phyloP scores from a whole-genome alignment of 208 protist genomes.

The Trypanosoma vivax region DNA sequence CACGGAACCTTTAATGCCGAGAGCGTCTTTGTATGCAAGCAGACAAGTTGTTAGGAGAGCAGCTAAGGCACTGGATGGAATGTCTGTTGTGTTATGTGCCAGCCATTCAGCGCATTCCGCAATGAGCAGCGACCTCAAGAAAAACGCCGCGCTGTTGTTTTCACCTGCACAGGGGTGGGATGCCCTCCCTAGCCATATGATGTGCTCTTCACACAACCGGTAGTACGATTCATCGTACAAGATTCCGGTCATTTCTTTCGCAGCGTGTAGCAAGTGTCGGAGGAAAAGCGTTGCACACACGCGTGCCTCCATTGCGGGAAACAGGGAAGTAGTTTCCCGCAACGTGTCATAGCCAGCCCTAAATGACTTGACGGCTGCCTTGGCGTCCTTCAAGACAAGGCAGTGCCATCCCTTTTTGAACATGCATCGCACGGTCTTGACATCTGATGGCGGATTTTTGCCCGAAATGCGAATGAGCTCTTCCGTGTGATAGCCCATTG shows the following conservation, averaged over 20 bases:
- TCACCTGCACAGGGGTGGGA: constrained; percentile 21
- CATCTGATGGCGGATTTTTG: constrained; percentile 3
- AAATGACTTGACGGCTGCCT: constrained; percentile 32
- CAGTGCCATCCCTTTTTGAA: constrained; percentile 68
- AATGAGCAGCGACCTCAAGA: constrained; percentile 32
- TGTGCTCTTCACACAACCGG: constrained; percentile 29
- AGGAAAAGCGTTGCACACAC: constrained; percentile 46
- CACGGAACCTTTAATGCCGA: constrained; percentile 20
- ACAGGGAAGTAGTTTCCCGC: constrained; percentile 23
- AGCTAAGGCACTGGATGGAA: constrained; percentile 9
- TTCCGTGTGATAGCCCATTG: constrained; percentile 20
- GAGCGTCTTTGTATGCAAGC: constrained; percentile 27
- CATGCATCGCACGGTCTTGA: constrained; percentile 15
- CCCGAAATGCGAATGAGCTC: constrained; percentile 22
- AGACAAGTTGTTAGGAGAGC: constrained; percentile 33
- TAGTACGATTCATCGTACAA: constrained; percentile 28
- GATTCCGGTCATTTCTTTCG: constrained; percentile 19
- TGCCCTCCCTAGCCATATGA: constrained; percentile 35
- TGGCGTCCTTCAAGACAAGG: constrained; percentile 38
- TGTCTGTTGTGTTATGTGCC: constrained; percentile 26
- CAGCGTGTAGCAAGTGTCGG: constrained; percentile 27
- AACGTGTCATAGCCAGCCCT: constrained; percentile 26
- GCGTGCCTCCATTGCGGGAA: constrained; percentile 34
- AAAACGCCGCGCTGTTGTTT: constrained; percentile 26
- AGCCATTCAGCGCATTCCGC: constrained; percentile 49